Evolutionary conservation across 1,284 basidiomycete genomes (phyloP).

Genomic region (Fomes fomentarius): DNA sequence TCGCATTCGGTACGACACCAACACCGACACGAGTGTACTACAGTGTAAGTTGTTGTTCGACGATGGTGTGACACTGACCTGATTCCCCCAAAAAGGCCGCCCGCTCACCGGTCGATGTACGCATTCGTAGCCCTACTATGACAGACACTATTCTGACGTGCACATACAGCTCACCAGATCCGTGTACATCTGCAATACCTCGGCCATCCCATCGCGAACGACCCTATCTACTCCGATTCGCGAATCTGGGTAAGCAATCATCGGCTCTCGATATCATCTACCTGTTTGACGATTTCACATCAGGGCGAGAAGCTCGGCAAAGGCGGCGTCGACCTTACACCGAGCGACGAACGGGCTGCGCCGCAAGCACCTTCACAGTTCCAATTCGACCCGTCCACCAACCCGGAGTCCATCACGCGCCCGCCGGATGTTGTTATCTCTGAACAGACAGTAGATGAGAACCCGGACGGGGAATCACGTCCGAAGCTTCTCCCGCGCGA

Average conservation of each 20-base stretch:
- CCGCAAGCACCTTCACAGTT: slow-evolving; percentile 64
- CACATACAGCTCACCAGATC: slow-evolving; percentile 82
- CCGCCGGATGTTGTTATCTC: not conserved
- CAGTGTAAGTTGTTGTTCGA: slow-evolving; percentile 60
- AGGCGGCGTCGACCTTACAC: slow-evolving; percentile 80
- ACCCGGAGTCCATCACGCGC: slow-evolving; percentile 37
- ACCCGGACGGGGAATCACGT: not conserved
- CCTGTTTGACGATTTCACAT: not conserved
- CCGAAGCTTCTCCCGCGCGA: slow-evolving; percentile 72
- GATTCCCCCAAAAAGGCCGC: slow-evolving; percentile 51
- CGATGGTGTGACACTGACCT: not conserved
- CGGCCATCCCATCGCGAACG: slow-evolving; percentile 92
- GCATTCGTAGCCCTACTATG: slow-evolving; percentile 33
- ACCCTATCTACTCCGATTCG: slow-evolving; percentile 81
- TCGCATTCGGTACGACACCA: slow-evolving; percentile 81
- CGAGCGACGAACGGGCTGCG: slow-evolving; percentile 64
- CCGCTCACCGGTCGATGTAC: slow-evolving; percentile 88
- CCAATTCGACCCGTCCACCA: slow-evolving; percentile 36
- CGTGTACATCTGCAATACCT: slow-evolving; percentile 96
- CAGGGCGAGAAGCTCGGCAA: slow-evolving; percentile 76
- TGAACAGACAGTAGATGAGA: not conserved
- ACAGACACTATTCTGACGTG: not conserved
- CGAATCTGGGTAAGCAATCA: slow-evolving; percentile 74
- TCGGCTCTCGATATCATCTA: not conserved
- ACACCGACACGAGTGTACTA: slow-evolving; percentile 86